Evolutionary conservation across 257 asterid genomes (phyloP).

Genomic region (Perilla frutescens): DNA sequence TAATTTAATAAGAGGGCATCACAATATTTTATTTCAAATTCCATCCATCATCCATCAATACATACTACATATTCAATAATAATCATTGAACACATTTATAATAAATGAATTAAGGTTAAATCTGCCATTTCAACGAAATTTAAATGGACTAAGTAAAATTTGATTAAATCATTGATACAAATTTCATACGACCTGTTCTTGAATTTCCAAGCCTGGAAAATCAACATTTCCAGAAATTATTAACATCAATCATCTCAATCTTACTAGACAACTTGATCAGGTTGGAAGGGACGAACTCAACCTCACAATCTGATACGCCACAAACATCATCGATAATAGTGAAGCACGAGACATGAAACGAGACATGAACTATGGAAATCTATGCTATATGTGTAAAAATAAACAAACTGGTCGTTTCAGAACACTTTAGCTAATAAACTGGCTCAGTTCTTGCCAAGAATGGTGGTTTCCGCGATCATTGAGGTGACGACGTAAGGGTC

Average conservation of each 20-base stretch:
- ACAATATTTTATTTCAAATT: too few species aligned
- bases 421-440: background rate
- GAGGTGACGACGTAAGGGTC: slow-evolving; percentile 82
- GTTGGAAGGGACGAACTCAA: slow-evolving; percentile 16
- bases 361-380: slow-evolving; percentile 18
- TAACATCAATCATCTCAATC: background rate
- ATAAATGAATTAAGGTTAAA: too few species aligned
- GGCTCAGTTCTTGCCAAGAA: slow-evolving; percentile 60
- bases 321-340: background rate
- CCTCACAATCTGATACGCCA: slow-evolving; percentile 3
- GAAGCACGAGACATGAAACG: background rate
- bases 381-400: slow-evolving; percentile 4
- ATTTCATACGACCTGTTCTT: background rate
- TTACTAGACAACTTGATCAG: background rate
- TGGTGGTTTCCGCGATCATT: slow-evolving; percentile 88
- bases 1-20: too few species aligned
- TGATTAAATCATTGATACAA: background rate
- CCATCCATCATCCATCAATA: too few species aligned
- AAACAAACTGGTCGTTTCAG: background rate
- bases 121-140: too few species aligned
- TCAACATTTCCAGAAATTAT: slow-evolving; percentile 26
- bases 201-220: slow-evolving; percentile 5
- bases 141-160: background rate
- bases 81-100: too few species aligned
- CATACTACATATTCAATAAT: too few species aligned